Evolutionary conservation across 2,329 filamentous ascomycete species (phyloP), one percentile per base, ranked within the genome.

Genomic region (Delphinella strobiligena): DNA sequence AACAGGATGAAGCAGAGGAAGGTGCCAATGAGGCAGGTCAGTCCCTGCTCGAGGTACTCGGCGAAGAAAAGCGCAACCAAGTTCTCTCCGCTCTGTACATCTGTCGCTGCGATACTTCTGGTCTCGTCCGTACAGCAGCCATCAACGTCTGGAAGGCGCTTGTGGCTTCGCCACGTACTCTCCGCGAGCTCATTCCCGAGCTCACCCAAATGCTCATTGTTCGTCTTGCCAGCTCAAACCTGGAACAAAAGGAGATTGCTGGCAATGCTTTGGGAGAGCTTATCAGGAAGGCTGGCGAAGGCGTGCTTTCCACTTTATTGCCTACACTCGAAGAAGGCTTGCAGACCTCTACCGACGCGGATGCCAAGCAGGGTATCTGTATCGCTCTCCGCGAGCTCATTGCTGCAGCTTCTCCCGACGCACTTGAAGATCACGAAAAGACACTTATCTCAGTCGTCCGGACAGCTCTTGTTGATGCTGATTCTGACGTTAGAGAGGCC

Each of bases 241-340:
- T 93, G 80, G 91, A 98, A 61, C 91, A 98, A 62, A 96, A 95
- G 68, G 82, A 94, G 51, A 98, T 98, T 68, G 91, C 93, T 49
- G 89, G 89, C 59, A 96, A 96, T 60, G 87, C 91, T 36, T 72
- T 98, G 41, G 91, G 91, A 55, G 91, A 98, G 59, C 77, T 98
- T 49, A 96, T 98, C 54, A 81, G 91, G 54, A 95, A 94, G 63
- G 89, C 91, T 54, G 91, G 93, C 45, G 91, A 98, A 59, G 82
- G 86, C 41, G 88, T 98, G 42, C 70, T 98, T 47, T 77, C 87
- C 17, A 93, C 78, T 32, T 67, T 98, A 44, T 67, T 98, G 45
- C 91, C 91, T 19, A 93, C 88, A 24, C 75, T 98, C 36, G 88
- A 96, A 58, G 86, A 93, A 58, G 87, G 89, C 29, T 71, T 98